Conservation (phyloP, 2,329 filamentous ascomycete species). For the Neonectria sp. region DNA sequence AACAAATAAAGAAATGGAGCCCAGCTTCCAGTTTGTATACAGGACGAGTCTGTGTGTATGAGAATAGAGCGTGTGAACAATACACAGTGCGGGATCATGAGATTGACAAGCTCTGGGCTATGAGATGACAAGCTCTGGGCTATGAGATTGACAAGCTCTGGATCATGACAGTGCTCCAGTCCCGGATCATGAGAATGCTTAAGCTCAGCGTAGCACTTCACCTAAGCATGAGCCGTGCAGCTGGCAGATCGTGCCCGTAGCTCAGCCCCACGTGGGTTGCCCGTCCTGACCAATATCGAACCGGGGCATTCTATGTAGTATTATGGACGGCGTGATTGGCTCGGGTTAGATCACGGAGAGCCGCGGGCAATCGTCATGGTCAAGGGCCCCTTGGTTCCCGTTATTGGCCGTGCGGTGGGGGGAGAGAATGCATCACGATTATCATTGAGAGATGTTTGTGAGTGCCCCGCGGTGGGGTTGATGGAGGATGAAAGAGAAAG, state of each 20-base stretch:
- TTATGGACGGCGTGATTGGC: conserved; percentile 41
- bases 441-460: conserved; percentile 25
- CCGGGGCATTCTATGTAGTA: conserved; percentile 32
- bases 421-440: neutral
- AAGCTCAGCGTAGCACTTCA: conserved; percentile 1
- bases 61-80: neutral
- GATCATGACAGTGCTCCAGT: too few species aligned
- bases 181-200: neutral
- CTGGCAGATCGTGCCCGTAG: conserved; percentile 27
- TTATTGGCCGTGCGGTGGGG: conserved; percentile 29
- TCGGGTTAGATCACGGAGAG: conserved; percentile 31
- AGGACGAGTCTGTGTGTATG: neutral
- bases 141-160: too few species aligned
- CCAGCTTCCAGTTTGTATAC: neutral
- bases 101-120: too few species aligned
- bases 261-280: conserved; percentile 38
- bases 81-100: too few species aligned
- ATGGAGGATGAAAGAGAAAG: conserved; percentile 19
- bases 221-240: neutral
- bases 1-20: conserved; percentile 1
- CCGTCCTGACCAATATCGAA: conserved; percentile 22
- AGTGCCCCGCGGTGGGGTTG: conserved; percentile 44
- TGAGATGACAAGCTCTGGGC: too few species aligned
- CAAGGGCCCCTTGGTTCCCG: conserved; percentile 25
- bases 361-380: conserved; percentile 12